Evolutionary conservation across 441 rosid species (phyloP), one percentile per base, ranked within the genome.

Genomic region (Pelargonium exstipulatum): DNA sequence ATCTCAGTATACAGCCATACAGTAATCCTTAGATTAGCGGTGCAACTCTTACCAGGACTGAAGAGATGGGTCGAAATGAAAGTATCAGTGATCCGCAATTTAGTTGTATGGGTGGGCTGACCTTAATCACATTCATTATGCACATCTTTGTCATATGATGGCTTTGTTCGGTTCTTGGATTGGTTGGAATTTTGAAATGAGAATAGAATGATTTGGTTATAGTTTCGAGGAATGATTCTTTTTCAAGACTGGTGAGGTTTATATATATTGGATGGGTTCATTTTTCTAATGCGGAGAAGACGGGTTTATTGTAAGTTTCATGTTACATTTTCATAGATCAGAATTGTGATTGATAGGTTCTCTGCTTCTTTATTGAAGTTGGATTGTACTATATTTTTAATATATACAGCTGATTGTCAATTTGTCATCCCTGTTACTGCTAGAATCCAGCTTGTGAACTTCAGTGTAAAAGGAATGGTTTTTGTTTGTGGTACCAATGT

Each of bases 361-460:
- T 53, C 8, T n/a, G 20, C 60, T 14, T 53, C 60, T 53, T 7
- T 16, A 53, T 16, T 57, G 26, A 57, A 57, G 26, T n/a, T 8
- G 62, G 62, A 57, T 57, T 57, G 62, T 57, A 57, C 62, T 29
- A 18, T 57, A 16, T 18, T 57, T 18, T 57, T 57, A 53, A 24
- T 53, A 14, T 53, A 53, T 18, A 16, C 17, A 14, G 18, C 20
- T 7, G 24, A 57, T 14, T 5, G 3, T 46, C 51, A 46, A 10
- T 46, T 12, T n/a, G 13, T 49, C 55, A 1, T 49, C 55, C 6
- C 55, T 49, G n/a, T 5, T 49, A 49, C 35, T 29, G 35, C 35
- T 29, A 3, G 5, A 4, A 24, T 24, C 26, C 26, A 24, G 26
- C 26, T 24, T 24, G 40, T 35, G 40, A 35, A 35, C 40, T 35